Conservation (phyloP, 768 basidiomycete species). For the Phlegmacium glaucopus region DNA sequence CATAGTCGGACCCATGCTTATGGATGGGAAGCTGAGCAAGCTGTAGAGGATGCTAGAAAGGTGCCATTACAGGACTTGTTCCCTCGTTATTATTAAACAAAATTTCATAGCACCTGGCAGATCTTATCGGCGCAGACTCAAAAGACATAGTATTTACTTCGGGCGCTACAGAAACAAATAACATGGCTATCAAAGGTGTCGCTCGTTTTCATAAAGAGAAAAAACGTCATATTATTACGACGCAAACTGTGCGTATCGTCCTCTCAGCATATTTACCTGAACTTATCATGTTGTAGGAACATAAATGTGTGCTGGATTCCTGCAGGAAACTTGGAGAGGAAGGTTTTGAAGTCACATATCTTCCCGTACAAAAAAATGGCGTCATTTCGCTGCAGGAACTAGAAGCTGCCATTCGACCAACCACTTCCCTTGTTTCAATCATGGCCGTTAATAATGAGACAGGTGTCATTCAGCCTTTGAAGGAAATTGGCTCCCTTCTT, state of each 20-base stretch:
- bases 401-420: conserved; percentile 85
- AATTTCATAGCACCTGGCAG: conserved; percentile 70
- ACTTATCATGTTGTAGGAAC: conserved; percentile 55
- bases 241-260: conserved; percentile 70
- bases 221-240: conserved; percentile 91
- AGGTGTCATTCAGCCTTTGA: conserved; percentile 95
- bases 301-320: conserved; percentile 98
- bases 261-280: neutral
- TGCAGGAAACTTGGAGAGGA: conserved; percentile 94
- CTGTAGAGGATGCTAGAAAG: conserved; percentile 89
- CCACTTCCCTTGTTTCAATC: conserved; percentile 91
- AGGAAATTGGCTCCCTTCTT: conserved; percentile 86
- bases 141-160: conserved; percentile 98
- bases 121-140: conserved; percentile 87
- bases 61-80: conserved; percentile 29
- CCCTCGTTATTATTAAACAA: conserved; percentile 3
- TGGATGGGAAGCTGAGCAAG: conserved; percentile 98
- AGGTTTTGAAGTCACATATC: conserved; percentile 96
- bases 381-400: conserved; percentile 75
- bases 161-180: conserved; percentile 97
- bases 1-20: conserved; percentile 98
- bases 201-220: conserved; percentile 94
- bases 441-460: conserved; percentile 99
- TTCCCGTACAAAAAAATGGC: conserved; percentile 90
- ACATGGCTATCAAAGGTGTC: conserved; percentile 96